Conservation (phyloP, 192 early-diverging fungal species). For the Podila epigama region DNA sequence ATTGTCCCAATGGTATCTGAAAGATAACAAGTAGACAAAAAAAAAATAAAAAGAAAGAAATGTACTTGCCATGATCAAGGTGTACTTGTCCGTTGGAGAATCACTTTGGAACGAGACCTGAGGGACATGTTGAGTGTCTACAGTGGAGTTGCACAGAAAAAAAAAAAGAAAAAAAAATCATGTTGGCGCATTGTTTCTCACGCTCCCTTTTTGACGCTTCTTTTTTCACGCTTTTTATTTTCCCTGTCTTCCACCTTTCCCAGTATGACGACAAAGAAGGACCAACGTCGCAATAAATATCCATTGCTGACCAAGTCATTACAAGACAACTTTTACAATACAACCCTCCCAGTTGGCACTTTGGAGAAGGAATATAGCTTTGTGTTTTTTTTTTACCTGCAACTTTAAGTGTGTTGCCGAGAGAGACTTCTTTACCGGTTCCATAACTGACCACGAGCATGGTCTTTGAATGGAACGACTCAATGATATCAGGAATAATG, state of each 20-base stretch:
- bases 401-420: constrained; percentile 33
- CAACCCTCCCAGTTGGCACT: no score
- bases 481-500: constrained; percentile 55
- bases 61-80: constrained; percentile 30
- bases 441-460: constrained; percentile 28
- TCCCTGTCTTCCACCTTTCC: no score
- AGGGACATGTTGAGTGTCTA: constrained; percentile 36
- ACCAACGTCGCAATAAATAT: no score
- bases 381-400: no score
- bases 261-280: no score
- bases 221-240: no score
- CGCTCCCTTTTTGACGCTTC: not conserved
- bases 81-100: constrained; percentile 28
- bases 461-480: constrained; percentile 22
- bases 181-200: not conserved
- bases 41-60: not conserved
- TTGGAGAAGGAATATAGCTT: no score
- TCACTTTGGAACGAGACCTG: constrained; percentile 29
- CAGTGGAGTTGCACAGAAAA: not conserved
- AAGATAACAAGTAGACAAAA: no score
- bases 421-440: constrained; percentile 22
- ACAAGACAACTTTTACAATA: no score
- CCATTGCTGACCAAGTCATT: no score
- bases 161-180: not conserved
- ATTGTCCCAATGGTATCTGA: no score